Conservation (phyloP, 345 rosid species). For the Balakata baccata region DNA sequence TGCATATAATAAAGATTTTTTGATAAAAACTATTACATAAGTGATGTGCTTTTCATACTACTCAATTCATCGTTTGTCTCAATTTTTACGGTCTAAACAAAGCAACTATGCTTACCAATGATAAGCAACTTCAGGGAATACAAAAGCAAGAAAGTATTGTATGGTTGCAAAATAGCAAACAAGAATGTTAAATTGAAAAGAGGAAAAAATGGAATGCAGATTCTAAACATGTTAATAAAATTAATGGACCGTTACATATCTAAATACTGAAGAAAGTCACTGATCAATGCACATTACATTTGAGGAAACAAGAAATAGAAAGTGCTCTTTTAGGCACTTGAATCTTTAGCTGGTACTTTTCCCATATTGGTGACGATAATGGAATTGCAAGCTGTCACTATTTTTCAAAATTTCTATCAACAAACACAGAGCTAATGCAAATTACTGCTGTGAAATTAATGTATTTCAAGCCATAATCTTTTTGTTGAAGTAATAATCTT, state of each 20-base stretch:
- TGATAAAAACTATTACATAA: background rate
- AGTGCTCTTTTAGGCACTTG: constrained; percentile 35
- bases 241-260: background rate
- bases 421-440: background rate
- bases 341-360: constrained; percentile 63
- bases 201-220: background rate
- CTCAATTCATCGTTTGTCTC: background rate
- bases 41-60: background rate
- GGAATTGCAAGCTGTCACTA: background rate
- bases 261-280: background rate
- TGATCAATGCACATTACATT: background rate
- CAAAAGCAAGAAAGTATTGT: constrained; percentile 71
- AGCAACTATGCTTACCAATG: constrained; percentile 54
- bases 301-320: background rate
- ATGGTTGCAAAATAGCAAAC: constrained; percentile 51
- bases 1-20: background rate
- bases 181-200: constrained; percentile 27
- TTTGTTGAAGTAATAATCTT: background rate
- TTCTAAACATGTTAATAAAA: background rate
- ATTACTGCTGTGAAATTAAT: background rate
- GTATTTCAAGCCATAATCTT: background rate
- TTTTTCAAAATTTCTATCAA: no score
- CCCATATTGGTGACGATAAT: constrained; percentile 40
- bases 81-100: background rate
- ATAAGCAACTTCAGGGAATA: constrained; percentile 76